Percentiles rank a stretch among this genome's conserved stretches.
Conservation (phyloP, 345 rosid species). For the Euclidium syriacum region DNA sequence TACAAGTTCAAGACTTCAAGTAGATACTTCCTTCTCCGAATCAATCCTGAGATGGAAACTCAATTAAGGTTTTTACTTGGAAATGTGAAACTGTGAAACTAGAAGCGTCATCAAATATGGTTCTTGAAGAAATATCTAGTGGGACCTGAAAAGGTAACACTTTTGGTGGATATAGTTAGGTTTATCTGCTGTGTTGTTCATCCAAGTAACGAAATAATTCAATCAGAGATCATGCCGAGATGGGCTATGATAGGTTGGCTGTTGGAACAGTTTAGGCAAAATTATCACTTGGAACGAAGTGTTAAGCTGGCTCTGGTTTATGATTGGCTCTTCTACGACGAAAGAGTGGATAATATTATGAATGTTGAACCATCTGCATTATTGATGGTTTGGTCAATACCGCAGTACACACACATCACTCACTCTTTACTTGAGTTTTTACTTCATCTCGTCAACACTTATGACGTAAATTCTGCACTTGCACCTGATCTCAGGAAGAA, state of each 20-base stretch:
- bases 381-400: constrained; percentile 70
- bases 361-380: constrained; percentile 87
- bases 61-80: constrained; percentile 70
- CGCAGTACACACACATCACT: constrained; percentile 55
- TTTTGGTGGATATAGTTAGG: constrained; percentile 61
- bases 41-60: constrained; percentile 64
- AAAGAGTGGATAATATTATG: constrained; percentile 60
- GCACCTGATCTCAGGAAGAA: constrained; percentile 49
- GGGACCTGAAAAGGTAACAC: constrained; percentile 51
- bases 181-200: constrained; percentile 74
- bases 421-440: constrained; percentile 67
- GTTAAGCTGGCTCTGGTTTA: constrained; percentile 68
- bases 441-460: constrained; percentile 63
- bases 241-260: constrained; percentile 92
- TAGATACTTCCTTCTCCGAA: constrained; percentile 55
- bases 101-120: constrained; percentile 70
- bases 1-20: constrained; percentile 60
- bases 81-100: constrained; percentile 68
- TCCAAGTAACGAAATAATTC: constrained; percentile 54
- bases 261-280: constrained; percentile 47
- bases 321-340: constrained; percentile 88
- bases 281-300: constrained; percentile 43
- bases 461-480: constrained; percentile 43
- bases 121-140: constrained; percentile 58
- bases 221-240: constrained; percentile 64